Percentiles rank a stretch among this genome's conserved stretches.
phyloP scores from a whole-genome alignment of 148 eudicot species.

The Rhododendron kiyosumense region DNA sequence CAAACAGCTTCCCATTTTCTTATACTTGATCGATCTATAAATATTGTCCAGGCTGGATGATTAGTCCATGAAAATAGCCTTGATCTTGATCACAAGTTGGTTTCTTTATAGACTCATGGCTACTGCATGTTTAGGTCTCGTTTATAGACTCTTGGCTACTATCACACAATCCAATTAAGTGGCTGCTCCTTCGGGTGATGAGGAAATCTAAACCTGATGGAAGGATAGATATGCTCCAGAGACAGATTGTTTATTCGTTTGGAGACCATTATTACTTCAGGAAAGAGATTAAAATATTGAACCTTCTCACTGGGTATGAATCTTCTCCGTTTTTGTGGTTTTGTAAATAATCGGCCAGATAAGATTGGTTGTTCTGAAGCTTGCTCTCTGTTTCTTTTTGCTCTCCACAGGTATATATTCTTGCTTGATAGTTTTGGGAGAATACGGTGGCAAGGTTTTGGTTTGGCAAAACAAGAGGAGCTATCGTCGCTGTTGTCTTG shows the following conservation, averaged over 20 bases:
- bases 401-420: slow-evolving; percentile 60
- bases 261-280: slow-evolving; percentile 92
- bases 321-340: background rate
- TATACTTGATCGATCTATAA: background rate
- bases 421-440: slow-evolving; percentile 87
- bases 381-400: background rate
- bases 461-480: slow-evolving; percentile 75
- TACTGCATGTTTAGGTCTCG: slow-evolving; percentile 54
- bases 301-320: slow-evolving; percentile 86
- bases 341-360: background rate
- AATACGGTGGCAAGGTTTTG: slow-evolving; percentile 89
- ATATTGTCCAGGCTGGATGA: background rate
- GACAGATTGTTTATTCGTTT: slow-evolving; percentile 71
- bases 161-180: slow-evolving; percentile 48
- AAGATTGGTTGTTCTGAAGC: background rate
- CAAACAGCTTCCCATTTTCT: background rate
- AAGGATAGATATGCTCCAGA: slow-evolving; percentile 39
- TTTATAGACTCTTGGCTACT: slow-evolving; percentile 86
- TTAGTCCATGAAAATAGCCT: background rate
- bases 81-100: background rate
- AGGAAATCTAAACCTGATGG: slow-evolving; percentile 66
- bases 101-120: background rate
- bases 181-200: slow-evolving; percentile 70
- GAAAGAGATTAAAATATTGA: slow-evolving; percentile 84
- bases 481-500: slow-evolving; percentile 56